phyloP scores from a whole-genome alignment of 2,329 filamentous ascomycete genomes.

The Spiromastix sp. region DNA sequence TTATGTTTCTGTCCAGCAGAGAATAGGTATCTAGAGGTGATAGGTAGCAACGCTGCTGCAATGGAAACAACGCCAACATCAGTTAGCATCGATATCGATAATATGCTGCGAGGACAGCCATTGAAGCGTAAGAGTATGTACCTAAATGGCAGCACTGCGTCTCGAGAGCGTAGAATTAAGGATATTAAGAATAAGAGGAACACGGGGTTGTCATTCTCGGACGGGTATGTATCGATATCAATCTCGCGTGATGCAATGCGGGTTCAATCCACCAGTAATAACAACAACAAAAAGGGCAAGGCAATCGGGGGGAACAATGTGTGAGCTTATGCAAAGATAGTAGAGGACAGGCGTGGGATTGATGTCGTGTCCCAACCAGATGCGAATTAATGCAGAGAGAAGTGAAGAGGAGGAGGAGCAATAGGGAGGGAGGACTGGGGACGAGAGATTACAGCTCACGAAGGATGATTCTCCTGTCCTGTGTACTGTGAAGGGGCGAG shows the following conservation, averaged over 20 bases:
- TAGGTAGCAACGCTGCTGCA: no score
- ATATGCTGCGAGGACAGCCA: no score
- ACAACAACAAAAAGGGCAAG: not conserved
- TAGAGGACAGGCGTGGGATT: no score
- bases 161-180: conserved; percentile 1
- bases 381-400: not conserved
- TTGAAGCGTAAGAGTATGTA: not conserved
- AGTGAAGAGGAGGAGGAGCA: conserved; percentile 12
- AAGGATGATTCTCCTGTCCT: no score
- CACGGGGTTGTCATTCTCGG: conserved; percentile 1
- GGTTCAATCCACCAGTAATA: no score
- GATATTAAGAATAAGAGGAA: conserved; percentile 4
- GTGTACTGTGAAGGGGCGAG: not conserved
- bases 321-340: no score
- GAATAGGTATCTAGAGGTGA: conserved; percentile 9
- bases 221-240: no score
- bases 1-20: conserved; percentile 31
- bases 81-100: no score
- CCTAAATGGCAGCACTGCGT: not conserved
- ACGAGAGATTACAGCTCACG: conserved; percentile 16
- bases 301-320: no score
- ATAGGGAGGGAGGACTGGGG: conserved; percentile 13
- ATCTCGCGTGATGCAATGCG: no score
- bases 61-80: no score
- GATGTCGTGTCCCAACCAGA: not conserved